Conservation (phyloP, 2,329 filamentous ascomycete species). For the Aspergillus costaricaensis region DNA sequence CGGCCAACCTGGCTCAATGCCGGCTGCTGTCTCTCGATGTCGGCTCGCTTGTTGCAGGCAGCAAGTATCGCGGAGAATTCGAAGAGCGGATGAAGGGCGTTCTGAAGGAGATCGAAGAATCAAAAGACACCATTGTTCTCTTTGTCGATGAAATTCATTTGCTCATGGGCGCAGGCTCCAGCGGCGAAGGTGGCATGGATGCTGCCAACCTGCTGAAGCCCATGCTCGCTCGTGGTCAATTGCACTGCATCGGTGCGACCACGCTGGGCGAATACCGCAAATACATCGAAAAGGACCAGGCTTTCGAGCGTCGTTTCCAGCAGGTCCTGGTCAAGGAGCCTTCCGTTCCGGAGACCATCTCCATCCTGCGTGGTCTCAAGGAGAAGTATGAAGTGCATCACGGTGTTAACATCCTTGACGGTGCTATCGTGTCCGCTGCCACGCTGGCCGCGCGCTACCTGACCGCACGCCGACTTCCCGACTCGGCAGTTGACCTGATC, state of each 20-base stretch:
- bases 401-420: constrained; percentile 93
- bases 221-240: constrained; percentile 92
- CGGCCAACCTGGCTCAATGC: constrained; percentile 91
- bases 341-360: constrained; percentile 82
- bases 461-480: constrained; percentile 84
- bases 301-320: constrained; percentile 97
- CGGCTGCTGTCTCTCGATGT: constrained; percentile 94
- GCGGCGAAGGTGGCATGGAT: constrained; percentile 97
- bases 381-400: constrained; percentile 98
- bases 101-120: constrained; percentile 91
- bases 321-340: constrained; percentile 98
- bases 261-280: constrained; percentile 95
- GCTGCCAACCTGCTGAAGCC: constrained; percentile 96
- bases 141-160: constrained; percentile 99
- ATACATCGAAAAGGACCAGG: constrained; percentile 98
- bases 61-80: constrained; percentile 98
- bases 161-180: constrained; percentile 94
- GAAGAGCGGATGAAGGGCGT: constrained; percentile 99
- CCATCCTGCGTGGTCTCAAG: constrained; percentile 96
- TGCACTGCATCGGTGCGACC: constrained; percentile 97
- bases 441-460: constrained; percentile 91
- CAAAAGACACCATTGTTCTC: constrained; percentile 94
- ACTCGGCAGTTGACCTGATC: constrained; percentile 94
- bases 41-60: constrained; percentile 90
- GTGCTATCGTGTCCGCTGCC: constrained; percentile 87